These are phyloP conservation scores for Geranium incanum DNA, from an alignment of 441 rosid genomes.

Conservation along the genomic window DNA sequence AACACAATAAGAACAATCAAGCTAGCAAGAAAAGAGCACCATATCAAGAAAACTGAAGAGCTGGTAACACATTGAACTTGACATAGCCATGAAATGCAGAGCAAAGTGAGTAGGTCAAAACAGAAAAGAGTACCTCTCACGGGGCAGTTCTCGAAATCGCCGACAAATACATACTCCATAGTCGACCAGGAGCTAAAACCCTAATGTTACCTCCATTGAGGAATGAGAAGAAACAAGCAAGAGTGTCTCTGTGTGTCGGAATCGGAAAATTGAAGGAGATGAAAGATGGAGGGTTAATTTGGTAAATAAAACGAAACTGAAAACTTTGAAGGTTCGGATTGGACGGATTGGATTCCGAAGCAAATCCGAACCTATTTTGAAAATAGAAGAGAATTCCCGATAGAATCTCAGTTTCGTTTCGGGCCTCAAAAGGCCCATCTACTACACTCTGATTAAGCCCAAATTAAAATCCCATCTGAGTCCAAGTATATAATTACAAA, in stretches of 20 bases:
- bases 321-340: not conserved
- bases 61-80: not conserved
- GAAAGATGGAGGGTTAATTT: not conserved
- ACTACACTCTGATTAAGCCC: no score
- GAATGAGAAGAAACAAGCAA: not conserved
- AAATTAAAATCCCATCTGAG: not conserved
- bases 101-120: not conserved
- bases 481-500: no score
- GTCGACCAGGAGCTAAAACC: slow-evolving; percentile 10
- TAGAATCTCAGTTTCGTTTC: not conserved
- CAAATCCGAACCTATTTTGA: slow-evolving; percentile 21
- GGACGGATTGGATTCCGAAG: slow-evolving; percentile 15
- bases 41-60: not conserved
- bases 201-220: not conserved
- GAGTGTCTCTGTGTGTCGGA: not conserved
- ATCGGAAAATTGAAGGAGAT: not conserved
- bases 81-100: not conserved
- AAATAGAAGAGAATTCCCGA: not conserved
- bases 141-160: not conserved
- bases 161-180: slow-evolving; percentile 20
- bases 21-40: not conserved
- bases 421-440: not conserved
- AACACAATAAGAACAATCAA: not conserved
- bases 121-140: slow-evolving; percentile 20
- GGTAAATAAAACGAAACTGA: not conserved